Percentiles rank a stretch among this genome's conserved stretches.
Evolutionary conservation across 169 alveolate genomes (phyloP).

Genomic region (Babesia bovis): DNA sequence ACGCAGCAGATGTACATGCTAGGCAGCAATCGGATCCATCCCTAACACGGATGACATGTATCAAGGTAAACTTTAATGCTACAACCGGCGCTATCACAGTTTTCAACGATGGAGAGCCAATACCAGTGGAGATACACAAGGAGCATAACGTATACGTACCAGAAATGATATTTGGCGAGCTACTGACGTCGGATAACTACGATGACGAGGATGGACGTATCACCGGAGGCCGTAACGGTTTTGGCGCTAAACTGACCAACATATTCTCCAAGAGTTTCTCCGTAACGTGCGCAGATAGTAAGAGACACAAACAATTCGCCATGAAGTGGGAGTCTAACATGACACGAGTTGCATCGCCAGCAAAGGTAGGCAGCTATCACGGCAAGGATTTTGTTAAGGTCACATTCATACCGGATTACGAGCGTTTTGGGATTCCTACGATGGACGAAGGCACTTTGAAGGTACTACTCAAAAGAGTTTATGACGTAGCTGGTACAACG

Average conservation of each 20-base stretch:
- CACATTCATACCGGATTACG: constrained; percentile 97
- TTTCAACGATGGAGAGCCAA: constrained; percentile 83
- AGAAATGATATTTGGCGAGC: constrained; percentile 97
- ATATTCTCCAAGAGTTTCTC: constrained; percentile 93
- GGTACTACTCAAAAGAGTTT: constrained; percentile 94
- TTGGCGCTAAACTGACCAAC: constrained; percentile 99
- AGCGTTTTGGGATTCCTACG: constrained; percentile 86
- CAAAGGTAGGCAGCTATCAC: constrained; percentile 75
- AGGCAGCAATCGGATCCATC: constrained; percentile 79
- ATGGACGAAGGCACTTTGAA: constrained; percentile 90
- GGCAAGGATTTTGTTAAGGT: constrained; percentile 89
- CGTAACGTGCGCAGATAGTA: constrained; percentile 93
- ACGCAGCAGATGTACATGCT: constrained; percentile 98
- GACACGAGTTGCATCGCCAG: constrained; percentile 82
- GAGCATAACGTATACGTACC: constrained; percentile 97
- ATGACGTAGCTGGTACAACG: constrained; percentile 98
- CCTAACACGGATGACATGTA: constrained; percentile 78
- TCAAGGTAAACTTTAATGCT: constrained; percentile 78
- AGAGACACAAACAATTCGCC: constrained; percentile 81
- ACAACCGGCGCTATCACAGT: constrained; percentile 76
- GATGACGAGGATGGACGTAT: constrained; percentile 97
- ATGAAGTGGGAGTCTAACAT: constrained; percentile 90
- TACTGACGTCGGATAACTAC: constrained; percentile 97
- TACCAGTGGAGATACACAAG: constrained; percentile 92
- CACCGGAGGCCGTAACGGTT: constrained; percentile 99